Evolutionary conservation across 2,329 filamentous ascomycete species (phyloP), one percentile per base, ranked within the genome.

Genomic region (Drechslerella dactyloides): DNA sequence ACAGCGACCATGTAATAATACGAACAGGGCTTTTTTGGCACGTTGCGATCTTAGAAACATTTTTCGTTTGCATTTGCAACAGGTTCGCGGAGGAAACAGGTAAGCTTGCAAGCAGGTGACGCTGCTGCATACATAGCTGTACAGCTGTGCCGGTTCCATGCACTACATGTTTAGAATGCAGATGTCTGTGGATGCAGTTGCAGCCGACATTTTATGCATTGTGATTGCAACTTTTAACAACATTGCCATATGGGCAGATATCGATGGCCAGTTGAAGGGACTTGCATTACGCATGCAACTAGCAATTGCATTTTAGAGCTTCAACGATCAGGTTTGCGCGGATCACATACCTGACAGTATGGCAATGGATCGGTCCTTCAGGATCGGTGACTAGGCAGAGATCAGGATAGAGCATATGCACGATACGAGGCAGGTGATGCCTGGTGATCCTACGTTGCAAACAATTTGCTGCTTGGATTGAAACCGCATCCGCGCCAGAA

Each of bases 361-460:
- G 27, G 27, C 27, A 33, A 4, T 8, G 8, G 44, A 48, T 17
- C 44, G 11, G n/a, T 21, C 19, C 17, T 23, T 19, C 19, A 17
- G 44, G 44, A 19, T 17, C n/a, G n/a, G n/a, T 10, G 8, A 19
- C 8, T 15, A 23, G n/a, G 8, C 44, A 48, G 15, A 44, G 6
- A 48, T 21, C 5, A 15, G 17, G 3, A 42, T 13, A 13, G 13
- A 42, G 13, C 7, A 3, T 48, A 10, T 19, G n/a, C n/a, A n/a
- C n/a, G 19, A 48, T 33, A 33, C 27, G 27, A 48, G 19, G 44
- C 44, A 48, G 44, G 17, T 48, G n/a, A 23, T 48, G 21, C n/a
- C 44, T 48, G n/a, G 4, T 48, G 44, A 48, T 23, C 44, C 17
- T 19, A 21, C 4, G 11, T 11, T 11, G n/a, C 13, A 42, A 48